phyloP scores from a whole-genome alignment of 495 filamentous ascomycete genomes.

The Penicillium lagena region DNA sequence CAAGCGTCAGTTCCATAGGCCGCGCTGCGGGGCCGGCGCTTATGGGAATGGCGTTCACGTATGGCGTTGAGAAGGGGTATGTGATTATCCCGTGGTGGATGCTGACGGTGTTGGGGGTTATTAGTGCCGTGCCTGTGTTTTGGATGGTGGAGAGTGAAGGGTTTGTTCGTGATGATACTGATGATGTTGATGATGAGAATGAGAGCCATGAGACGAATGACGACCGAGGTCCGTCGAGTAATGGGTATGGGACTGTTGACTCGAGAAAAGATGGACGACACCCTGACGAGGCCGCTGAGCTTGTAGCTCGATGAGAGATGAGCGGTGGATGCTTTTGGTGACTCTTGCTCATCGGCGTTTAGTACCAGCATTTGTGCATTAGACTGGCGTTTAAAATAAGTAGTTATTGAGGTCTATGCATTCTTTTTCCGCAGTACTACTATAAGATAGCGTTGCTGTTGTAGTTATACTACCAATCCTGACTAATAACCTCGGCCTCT shows the following conservation, averaged over 20 bases:
- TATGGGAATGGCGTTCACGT: constrained; percentile 58
- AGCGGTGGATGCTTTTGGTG: too few species aligned
- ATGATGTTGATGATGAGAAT: constrained; percentile 20
- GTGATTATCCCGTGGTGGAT: constrained; percentile 77
- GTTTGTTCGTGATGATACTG: constrained; percentile 39
- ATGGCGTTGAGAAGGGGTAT: constrained; percentile 64
- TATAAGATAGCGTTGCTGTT: too few species aligned
- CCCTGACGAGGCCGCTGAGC: too few species aligned
- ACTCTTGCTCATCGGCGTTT: too few species aligned
- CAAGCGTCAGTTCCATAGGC: constrained; percentile 70
- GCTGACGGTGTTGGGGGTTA: constrained; percentile 48
- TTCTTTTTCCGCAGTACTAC: too few species aligned
- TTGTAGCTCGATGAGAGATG: too few species aligned
- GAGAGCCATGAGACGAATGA: constrained; percentile 4
- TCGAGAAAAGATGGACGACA: not conserved
- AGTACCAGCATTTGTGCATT: too few species aligned
- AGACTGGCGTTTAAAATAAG: too few species aligned
- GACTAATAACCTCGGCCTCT: too few species aligned
- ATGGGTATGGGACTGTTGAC: constrained; percentile 9
- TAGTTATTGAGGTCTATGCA: too few species aligned
- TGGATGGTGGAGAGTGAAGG: constrained; percentile 73
- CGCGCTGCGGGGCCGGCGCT: constrained; percentile 69
- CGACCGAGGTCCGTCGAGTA: not conserved
- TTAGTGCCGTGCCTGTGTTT: constrained; percentile 62
- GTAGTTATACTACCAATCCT: too few species aligned